Conservation (phyloP, 2,329 filamentous ascomycete species). For the Monilinia fructicola region DNA sequence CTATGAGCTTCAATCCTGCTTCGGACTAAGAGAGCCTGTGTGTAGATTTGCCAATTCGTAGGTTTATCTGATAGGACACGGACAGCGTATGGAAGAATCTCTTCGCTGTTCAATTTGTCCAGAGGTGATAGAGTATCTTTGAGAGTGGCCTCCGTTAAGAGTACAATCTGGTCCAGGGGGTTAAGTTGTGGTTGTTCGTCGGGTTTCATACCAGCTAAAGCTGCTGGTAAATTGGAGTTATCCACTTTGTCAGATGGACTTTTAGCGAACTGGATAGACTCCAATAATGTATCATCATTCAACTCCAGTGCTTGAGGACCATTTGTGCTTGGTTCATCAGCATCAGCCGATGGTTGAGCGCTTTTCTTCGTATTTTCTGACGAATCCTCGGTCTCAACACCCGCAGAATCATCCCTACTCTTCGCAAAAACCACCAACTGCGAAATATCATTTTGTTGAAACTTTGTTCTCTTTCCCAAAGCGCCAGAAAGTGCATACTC, state of each 20-base stretch:
- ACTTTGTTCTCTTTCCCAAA: constrained; percentile 81
- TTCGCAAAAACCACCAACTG: constrained; percentile 89
- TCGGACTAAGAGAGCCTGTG: constrained; percentile 84
- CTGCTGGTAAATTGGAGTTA: constrained; percentile 55
- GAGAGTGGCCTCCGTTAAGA: constrained; percentile 83
- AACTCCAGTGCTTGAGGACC: constrained; percentile 70
- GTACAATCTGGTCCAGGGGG: constrained; percentile 83
- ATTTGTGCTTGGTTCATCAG: constrained; percentile 41
- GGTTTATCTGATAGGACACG: constrained; percentile 84
- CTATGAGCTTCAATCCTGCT: constrained; percentile 87
- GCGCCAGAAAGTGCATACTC: constrained; percentile 81
- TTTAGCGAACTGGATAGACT: constrained; percentile 77
- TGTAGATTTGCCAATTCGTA: constrained; percentile 98
- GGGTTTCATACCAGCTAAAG: constrained; percentile 66
- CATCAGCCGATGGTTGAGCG: constrained; percentile 29
- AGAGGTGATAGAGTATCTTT: constrained; percentile 83
- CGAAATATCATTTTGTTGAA: constrained; percentile 75
- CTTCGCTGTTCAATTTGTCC: constrained; percentile 86
- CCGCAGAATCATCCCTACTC: constrained; percentile 51
- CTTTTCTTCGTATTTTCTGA: constrained; percentile 29
- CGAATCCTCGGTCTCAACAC: constrained; percentile 22
- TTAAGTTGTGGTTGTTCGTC: constrained; percentile 78
- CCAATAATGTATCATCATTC: constrained; percentile 90
- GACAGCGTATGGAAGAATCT: constrained; percentile 86
- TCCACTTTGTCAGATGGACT: constrained; percentile 44